Conservation (phyloP, 495 filamentous ascomycete species). For the Xylaria intraflava region DNA sequence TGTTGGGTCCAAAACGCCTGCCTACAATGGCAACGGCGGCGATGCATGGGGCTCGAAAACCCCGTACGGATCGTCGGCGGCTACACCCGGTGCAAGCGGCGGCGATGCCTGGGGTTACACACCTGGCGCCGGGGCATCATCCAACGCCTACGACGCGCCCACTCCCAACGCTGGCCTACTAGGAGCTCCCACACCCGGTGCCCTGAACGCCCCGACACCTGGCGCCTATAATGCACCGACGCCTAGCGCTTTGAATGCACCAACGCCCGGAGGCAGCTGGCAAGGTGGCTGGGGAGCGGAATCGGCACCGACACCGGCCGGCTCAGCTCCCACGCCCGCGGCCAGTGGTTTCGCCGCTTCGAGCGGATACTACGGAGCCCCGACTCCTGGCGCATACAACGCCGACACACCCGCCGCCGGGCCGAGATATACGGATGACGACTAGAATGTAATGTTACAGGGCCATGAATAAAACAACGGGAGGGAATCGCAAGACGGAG, state of each 20-base stretch:
- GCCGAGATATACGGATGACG: constrained; percentile 49
- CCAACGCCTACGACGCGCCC: constrained; percentile 63
- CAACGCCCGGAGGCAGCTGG: constrained; percentile 48
- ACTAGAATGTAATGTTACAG: constrained; percentile 17
- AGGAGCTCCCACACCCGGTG: constrained; percentile 66
- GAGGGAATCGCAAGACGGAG: not conserved
- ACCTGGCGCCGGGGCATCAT: constrained; percentile 53
- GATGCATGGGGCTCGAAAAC: constrained; percentile 72
- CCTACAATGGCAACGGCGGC: constrained; percentile 47
- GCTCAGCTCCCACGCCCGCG: constrained; percentile 54
- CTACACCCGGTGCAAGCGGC: constrained; percentile 50
- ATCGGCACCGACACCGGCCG: constrained; percentile 58
- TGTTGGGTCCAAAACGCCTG: constrained; percentile 66
- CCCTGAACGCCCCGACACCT: constrained; percentile 71
- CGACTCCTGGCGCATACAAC: constrained; percentile 70
- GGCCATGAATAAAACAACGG: not conserved
- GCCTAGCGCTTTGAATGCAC: constrained; percentile 62
- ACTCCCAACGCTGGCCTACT: constrained; percentile 61
- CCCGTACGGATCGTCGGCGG: constrained; percentile 54
- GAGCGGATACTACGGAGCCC: constrained; percentile 58
- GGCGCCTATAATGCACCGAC: constrained; percentile 70
- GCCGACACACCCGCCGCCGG: constrained; percentile 72
- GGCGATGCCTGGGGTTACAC: constrained; percentile 46
- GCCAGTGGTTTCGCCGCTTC: constrained; percentile 31
- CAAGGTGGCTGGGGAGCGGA: constrained; percentile 50